These are phyloP conservation scores for Aspergillus heteromorphus DNA, from an alignment of 495 filamentous ascomycete genomes.

Conservation along the genomic window DNA sequence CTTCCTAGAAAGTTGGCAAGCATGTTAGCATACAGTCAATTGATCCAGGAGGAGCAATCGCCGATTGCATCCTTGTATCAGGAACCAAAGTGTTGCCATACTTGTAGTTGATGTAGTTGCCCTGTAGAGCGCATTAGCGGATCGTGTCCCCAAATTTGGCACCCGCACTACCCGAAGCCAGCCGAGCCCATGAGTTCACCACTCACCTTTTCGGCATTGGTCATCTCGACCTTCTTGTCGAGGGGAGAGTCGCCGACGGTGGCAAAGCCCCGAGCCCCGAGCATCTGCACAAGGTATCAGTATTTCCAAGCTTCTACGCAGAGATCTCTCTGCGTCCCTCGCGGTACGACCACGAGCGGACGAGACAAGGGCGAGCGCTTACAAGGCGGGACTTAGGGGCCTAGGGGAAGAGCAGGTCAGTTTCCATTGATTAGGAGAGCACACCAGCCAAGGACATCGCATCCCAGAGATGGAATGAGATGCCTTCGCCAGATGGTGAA, in stretches of 20 bases:
- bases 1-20: constrained; percentile 60
- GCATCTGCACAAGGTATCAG: constrained; percentile 34
- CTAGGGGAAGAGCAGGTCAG: constrained; percentile 26
- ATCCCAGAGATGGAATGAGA: background rate
- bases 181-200: constrained; percentile 4
- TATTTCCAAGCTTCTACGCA: constrained; percentile 8
- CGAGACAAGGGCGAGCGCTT: constrained; percentile 29
- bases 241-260: constrained; percentile 60
- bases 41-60: background rate
- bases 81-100: constrained; percentile 28
- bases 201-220: constrained; percentile 63
- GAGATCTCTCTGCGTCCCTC: background rate
- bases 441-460: background rate
- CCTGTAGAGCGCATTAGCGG: constrained; percentile 36
- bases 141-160: constrained; percentile 4
- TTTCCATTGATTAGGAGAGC: constrained; percentile 3
- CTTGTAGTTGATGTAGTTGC: constrained; percentile 78
- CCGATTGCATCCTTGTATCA: background rate
- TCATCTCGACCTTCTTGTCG: constrained; percentile 77
- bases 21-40: constrained; percentile 28
- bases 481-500: background rate
- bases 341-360: constrained; percentile 2
- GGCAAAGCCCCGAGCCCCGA: constrained; percentile 52
- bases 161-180: constrained; percentile 7
- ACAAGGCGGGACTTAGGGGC: constrained; percentile 51